These are phyloP conservation scores for Boletus reticulatus DNA, from an alignment of 768 basidiomycete genomes.

Conservation along the genomic window DNA sequence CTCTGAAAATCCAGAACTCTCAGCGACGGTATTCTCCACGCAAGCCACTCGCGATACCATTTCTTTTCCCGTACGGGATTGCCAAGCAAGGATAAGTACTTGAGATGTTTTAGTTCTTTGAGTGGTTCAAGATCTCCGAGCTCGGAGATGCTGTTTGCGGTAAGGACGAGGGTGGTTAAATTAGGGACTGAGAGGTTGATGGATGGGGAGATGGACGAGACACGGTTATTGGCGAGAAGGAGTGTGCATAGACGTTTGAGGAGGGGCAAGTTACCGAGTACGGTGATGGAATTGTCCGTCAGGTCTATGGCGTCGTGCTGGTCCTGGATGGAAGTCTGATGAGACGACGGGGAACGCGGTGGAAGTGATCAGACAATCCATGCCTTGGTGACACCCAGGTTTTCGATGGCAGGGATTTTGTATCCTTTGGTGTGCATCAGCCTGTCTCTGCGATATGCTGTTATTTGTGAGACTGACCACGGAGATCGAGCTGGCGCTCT, in stretches of 20 bases:
- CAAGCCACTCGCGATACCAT: conserved; percentile 96
- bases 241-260: conserved; percentile 83
- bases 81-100: conserved; percentile 74
- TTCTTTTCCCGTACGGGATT: conserved; percentile 89
- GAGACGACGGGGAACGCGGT: conserved; percentile 11
- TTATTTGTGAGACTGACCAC: conserved; percentile 53
- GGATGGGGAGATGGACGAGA: conserved; percentile 78
- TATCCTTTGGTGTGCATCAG: conserved; percentile 53
- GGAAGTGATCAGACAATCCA: conserved; percentile 28
- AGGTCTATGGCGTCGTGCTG: conserved; percentile 93
- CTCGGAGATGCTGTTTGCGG: conserved; percentile 77
- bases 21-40: conserved; percentile 81
- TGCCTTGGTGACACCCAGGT: conserved; percentile 89
- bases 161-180: conserved; percentile 78
- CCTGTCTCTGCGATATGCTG: neutral
- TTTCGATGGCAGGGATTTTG: conserved; percentile 95
- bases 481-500: conserved; percentile 88
- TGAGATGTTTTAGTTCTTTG: conserved; percentile 69
- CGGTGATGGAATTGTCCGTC: conserved; percentile 85
- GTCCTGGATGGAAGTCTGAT: conserved; percentile 50
- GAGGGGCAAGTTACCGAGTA: conserved; percentile 82
- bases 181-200: conserved; percentile 84
- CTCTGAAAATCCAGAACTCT: conserved; percentile 95
- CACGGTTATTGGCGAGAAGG: conserved; percentile 87
- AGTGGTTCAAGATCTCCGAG: conserved; percentile 84